A percentile compares a stretch with the other conserved stretches of the same genome.
phyloP scores from a whole-genome alignment of 2,329 filamentous ascomycete species.

The Pseudocercospora vitis region DNA sequence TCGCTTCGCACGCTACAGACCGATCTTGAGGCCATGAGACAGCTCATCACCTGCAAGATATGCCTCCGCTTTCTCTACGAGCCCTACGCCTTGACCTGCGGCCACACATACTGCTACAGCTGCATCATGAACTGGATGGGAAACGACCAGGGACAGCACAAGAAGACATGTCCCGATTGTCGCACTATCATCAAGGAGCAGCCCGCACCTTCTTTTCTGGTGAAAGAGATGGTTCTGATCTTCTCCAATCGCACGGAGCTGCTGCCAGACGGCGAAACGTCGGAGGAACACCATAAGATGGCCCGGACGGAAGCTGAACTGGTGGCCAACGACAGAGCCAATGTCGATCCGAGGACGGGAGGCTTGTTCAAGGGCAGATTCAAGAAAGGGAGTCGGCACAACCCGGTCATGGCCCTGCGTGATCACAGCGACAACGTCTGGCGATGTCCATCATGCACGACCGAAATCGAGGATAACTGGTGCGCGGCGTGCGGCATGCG shows the following conservation, averaged over 20 bases:
- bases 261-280: conserved; percentile 62
- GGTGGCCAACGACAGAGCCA: conserved; percentile 61
- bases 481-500: conserved; percentile 57
- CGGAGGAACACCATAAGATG: conserved; percentile 59
- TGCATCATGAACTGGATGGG: conserved; percentile 51
- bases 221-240: conserved; percentile 64
- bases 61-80: conserved; percentile 69
- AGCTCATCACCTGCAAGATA: conserved; percentile 65
- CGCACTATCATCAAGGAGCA: conserved; percentile 58
- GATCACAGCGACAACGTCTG: conserved; percentile 62
- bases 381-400: conserved; percentile 34
- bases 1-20: conserved; percentile 33
- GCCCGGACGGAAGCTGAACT: conserved; percentile 60
- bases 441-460: conserved; percentile 62
- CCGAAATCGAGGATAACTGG: conserved; percentile 62
- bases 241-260: conserved; percentile 62
- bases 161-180: conserved; percentile 69
- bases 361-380: conserved; percentile 67
- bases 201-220: conserved; percentile 65
- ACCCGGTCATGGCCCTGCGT: conserved; percentile 45
- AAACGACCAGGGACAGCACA: conserved; percentile 49
- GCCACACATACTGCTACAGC: conserved; percentile 71
- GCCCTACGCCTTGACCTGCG: conserved; percentile 66
- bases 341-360: conserved; percentile 48
- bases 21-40: conserved; percentile 62